Evolutionary conservation across 257 asterid species (phyloP).

Genomic region (Nemophila menziesii): DNA sequence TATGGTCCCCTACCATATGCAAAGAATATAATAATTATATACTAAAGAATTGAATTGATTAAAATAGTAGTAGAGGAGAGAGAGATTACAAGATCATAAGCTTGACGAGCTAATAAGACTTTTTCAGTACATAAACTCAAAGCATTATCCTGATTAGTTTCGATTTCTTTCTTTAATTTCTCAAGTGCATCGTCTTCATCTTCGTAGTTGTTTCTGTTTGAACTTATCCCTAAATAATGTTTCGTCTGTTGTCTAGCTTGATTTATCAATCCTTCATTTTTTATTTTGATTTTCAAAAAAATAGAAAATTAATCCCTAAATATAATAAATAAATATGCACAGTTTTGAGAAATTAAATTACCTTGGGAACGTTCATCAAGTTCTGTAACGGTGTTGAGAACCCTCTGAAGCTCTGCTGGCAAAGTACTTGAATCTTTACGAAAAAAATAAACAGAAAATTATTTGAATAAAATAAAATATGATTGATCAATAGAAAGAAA

Average conservation of each 20-base stretch:
- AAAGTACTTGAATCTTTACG: constrained; percentile 52
- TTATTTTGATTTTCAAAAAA: neutral
- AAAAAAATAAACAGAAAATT: neutral
- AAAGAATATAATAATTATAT: too few species aligned
- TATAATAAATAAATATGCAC: too few species aligned
- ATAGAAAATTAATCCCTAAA: neutral
- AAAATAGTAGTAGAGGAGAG: too few species aligned
- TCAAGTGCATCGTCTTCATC: constrained; percentile 57
- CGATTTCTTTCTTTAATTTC: constrained; percentile 66
- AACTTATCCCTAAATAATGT: constrained; percentile 60
- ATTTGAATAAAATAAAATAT: too few species aligned
- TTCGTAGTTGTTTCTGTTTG: constrained; percentile 46
- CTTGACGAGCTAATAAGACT: constrained; percentile 89
- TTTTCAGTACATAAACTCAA: constrained; percentile 92
- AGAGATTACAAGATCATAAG: constrained; percentile 65
- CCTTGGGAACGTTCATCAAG: constrained; percentile 96
- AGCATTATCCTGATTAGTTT: constrained; percentile 73
- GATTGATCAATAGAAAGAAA: neutral
- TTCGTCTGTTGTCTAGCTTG: constrained; percentile 89
- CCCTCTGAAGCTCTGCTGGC: constrained; percentile 97
- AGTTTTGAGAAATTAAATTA: constrained; percentile 7
- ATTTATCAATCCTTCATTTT: constrained; percentile 49
- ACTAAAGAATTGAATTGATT: neutral
- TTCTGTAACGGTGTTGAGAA: constrained; percentile 87
- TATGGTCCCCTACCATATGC: too few species aligned